Evolutionary conservation across 2,329 filamentous ascomycete genomes (phyloP).

Genomic region (Ceratocystiopsis sp.): DNA sequence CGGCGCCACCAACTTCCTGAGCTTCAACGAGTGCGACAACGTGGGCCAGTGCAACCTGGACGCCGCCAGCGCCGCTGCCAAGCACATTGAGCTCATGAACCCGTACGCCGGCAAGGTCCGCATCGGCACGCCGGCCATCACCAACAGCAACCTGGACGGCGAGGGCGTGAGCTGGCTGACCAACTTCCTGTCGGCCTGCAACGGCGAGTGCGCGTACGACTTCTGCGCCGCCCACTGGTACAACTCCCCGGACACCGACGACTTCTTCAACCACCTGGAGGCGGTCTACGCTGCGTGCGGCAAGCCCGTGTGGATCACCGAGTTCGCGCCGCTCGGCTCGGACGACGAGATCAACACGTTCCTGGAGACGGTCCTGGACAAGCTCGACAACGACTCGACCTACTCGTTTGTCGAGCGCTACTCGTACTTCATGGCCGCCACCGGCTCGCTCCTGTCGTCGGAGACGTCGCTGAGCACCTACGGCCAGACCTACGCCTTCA

Average conservation of each 20-base stretch:
- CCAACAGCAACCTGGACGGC: constrained; percentile 33
- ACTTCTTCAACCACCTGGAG: constrained; percentile 38
- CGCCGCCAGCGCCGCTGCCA: constrained; percentile 31
- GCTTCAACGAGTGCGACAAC: constrained; percentile 59
- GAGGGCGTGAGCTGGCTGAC: constrained; percentile 40
- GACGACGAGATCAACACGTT: constrained; percentile 28
- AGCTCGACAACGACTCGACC: constrained; percentile 27
- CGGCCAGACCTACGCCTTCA: constrained; percentile 31
- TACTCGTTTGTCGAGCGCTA: constrained; percentile 36
- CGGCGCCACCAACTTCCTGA: constrained; percentile 41
- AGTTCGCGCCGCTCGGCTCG: constrained; percentile 39
- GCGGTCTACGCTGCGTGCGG: constrained; percentile 28
- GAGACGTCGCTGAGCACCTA: constrained; percentile 23
- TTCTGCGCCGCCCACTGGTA: constrained; percentile 52
- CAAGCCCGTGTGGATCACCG: constrained; percentile 44
- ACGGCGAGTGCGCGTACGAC: constrained; percentile 34
- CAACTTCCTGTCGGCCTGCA: constrained; percentile 34
- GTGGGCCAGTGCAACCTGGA: constrained; percentile 39
- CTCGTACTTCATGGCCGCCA: constrained; percentile 37
- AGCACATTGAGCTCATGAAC: constrained; percentile 38
- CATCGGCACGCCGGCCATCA: constrained; percentile 43
- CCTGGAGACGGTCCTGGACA: constrained; percentile 29
- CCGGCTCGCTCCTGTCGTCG: constrained; percentile 24
- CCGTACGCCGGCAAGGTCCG: constrained; percentile 33
- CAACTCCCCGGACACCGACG: constrained; percentile 26